Conservation (phyloP, 306 rosid genomes). For the Canavalia gladiata region DNA sequence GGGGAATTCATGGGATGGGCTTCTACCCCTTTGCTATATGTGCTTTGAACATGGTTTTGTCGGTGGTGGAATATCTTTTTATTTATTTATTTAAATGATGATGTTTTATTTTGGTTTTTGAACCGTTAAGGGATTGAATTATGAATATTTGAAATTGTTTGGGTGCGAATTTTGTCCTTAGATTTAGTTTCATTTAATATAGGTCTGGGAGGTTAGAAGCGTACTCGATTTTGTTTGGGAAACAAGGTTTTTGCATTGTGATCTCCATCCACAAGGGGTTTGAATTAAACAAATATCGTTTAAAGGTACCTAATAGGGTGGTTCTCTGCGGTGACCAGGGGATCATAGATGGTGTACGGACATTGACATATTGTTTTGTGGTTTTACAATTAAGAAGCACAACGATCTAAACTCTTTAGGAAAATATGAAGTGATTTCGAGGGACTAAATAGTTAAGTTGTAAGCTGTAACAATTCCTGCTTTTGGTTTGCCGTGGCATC, state of each 20-base stretch:
- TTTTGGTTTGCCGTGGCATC: background rate
- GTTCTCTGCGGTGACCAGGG: background rate
- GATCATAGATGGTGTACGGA: constrained; percentile 32
- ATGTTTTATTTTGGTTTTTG: constrained; percentile 23
- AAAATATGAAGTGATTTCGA: constrained; percentile 18
- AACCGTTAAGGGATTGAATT: constrained; percentile 3
- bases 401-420: constrained; percentile 1
- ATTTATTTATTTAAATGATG: background rate
- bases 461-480: constrained; percentile 3
- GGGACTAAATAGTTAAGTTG: background rate
- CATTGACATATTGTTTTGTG: background rate
- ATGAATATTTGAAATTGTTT: constrained; percentile 23
- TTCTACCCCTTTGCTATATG: background rate
- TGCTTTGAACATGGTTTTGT: background rate
- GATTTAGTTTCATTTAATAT: constrained; percentile 41
- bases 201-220: background rate
- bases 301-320: constrained; percentile 1
- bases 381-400: background rate
- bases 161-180: constrained; percentile 6
- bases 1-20: constrained; percentile 29
- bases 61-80: background rate
- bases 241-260: constrained; percentile 25
- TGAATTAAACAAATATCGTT: background rate
- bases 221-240: constrained; percentile 8
- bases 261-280: constrained; percentile 15